phyloP scores from a whole-genome alignment of 2,329 filamentous ascomycete genomes.

The Sclerotinia trifoliorum region DNA sequence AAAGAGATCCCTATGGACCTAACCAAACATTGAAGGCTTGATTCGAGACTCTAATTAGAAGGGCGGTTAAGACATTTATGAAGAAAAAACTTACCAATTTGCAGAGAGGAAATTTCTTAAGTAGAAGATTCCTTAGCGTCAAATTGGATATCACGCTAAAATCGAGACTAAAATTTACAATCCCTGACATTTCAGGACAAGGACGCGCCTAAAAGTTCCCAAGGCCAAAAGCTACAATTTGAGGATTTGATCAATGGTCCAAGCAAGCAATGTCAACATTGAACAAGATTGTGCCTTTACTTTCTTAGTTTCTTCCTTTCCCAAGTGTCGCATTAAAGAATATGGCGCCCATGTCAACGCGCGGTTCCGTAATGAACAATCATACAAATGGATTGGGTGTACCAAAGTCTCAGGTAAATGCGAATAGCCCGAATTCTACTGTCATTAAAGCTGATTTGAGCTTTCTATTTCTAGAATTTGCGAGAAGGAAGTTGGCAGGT shows the following conservation, averaged over 20 bases:
- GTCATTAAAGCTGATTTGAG: conserved; percentile 27
- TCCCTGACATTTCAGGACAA: conserved; percentile 9
- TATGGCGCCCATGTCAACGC: conserved; percentile 39
- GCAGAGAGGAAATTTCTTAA: conserved; percentile 21
- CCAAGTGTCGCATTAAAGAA: background rate
- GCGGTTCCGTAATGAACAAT: conserved; percentile 30
- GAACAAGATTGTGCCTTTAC: background rate
- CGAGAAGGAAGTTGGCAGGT: conserved; percentile 40
- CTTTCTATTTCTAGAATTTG: conserved; percentile 29
- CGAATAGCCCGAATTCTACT: background rate
- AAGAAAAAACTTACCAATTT: conserved; percentile 22
- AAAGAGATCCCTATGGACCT: conserved; percentile 74
- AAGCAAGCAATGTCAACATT: conserved; percentile 16
- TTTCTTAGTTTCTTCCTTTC: background rate
- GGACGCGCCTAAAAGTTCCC: conserved; percentile 1
- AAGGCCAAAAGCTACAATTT: conserved; percentile 7
- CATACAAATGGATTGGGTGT: conserved; percentile 27
- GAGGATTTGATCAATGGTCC: background rate
- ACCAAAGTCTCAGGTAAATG: conserved; percentile 29
- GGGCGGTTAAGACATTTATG: conserved; percentile 72
- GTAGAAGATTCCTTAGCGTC: conserved; percentile 22
- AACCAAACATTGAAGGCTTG: conserved; percentile 90
- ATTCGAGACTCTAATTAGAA: conserved; percentile 99
- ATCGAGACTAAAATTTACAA: background rate
- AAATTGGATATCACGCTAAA: conserved; percentile 12